These are phyloP conservation scores for Cryphonectria carpinicola DNA, from an alignment of 2,329 filamentous ascomycete genomes.

Conservation along the genomic window DNA sequence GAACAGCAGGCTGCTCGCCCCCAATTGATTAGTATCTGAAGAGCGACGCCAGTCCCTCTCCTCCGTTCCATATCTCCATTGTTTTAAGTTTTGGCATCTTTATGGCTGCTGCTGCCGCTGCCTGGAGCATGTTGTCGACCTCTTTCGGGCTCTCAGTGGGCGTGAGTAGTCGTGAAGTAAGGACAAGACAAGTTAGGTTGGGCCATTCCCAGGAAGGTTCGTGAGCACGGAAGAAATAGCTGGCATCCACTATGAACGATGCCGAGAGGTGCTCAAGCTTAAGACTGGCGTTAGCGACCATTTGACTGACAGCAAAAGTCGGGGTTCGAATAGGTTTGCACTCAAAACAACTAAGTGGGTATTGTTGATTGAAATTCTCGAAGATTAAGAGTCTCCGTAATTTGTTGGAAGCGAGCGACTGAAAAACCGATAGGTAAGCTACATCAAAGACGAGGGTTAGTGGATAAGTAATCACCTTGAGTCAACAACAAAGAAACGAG, in stretches of 20 bases:
- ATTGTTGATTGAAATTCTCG: slow-evolving; percentile 40
- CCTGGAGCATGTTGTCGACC: slow-evolving; percentile 33
- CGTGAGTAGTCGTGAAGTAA: slow-evolving; percentile 39
- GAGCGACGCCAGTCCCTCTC: slow-evolving; percentile 37
- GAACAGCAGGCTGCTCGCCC: slow-evolving; percentile 28
- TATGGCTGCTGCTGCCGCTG: slow-evolving; percentile 34
- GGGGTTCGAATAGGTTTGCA: slow-evolving; percentile 32
- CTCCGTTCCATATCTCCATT: slow-evolving; percentile 43
- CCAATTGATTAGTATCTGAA: slow-evolving; percentile 36
- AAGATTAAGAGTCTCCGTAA: slow-evolving; percentile 35
- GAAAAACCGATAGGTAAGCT: slow-evolving; percentile 31
- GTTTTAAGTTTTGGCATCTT: slow-evolving; percentile 40
- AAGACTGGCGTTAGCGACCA: slow-evolving; percentile 34
- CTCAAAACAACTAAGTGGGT: slow-evolving; percentile 30
- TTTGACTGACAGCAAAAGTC: slow-evolving; percentile 31
- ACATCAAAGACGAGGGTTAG: no score
- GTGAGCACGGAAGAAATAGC: slow-evolving; percentile 36
- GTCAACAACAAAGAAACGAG: no score
- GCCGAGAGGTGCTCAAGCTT: slow-evolving; percentile 37
- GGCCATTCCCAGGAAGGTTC: slow-evolving; percentile 36
- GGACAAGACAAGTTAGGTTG: slow-evolving; percentile 40
- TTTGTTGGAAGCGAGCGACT: slow-evolving; percentile 29
- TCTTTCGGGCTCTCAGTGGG: slow-evolving; percentile 29
- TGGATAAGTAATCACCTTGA: no score
- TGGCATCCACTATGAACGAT: slow-evolving; percentile 38